phyloP scores from a whole-genome alignment of 1,139 yeast species.

The Magnusiomyces clavatus region DNA sequence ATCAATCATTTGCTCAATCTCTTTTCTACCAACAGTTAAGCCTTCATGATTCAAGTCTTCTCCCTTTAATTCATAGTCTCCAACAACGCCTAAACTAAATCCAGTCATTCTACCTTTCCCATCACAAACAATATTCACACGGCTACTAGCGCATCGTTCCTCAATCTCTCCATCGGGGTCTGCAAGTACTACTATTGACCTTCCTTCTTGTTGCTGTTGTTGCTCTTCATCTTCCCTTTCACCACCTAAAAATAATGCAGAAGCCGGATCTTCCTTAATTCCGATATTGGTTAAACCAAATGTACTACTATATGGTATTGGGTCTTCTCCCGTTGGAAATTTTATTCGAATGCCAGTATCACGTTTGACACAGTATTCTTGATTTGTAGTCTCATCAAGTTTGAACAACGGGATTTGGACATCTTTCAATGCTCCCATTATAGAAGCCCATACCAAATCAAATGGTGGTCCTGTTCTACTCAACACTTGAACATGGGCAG shows the following conservation, averaged over 20 bases:
- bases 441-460: slow-evolving; percentile 68
- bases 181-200: slow-evolving; percentile 40
- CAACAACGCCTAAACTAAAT: slow-evolving; percentile 17
- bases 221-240: slow-evolving; percentile 20
- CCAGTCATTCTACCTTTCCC: slow-evolving; percentile 19
- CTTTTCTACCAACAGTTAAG: slow-evolving; percentile 12
- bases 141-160: slow-evolving; percentile 43
- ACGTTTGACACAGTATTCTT: slow-evolving; percentile 5
- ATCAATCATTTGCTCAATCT: slow-evolving; percentile 14
- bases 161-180: slow-evolving; percentile 80
- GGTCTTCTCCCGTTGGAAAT: background rate
- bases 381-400: slow-evolving; percentile 24
- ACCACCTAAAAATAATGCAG: background rate
- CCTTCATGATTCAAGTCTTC: slow-evolving; percentile 9
- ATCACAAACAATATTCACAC: slow-evolving; percentile 36
- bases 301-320: slow-evolving; percentile 42
- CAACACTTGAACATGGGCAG: slow-evolving; percentile 69
- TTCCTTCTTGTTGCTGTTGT: background rate
- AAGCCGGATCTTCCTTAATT: slow-evolving; percentile 25
- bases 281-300: slow-evolving; percentile 53
- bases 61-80: slow-evolving; percentile 13
- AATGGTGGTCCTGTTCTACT: slow-evolving; percentile 76
- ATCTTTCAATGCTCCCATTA: slow-evolving; percentile 54
- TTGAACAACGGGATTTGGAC: slow-evolving; percentile 60
- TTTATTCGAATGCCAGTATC: slow-evolving; percentile 27